Percentiles rank a stretch among this genome's conserved stretches.
phyloP scores from a whole-genome alignment of 2,329 filamentous ascomycete species.

The Pezicula radicicola region DNA sequence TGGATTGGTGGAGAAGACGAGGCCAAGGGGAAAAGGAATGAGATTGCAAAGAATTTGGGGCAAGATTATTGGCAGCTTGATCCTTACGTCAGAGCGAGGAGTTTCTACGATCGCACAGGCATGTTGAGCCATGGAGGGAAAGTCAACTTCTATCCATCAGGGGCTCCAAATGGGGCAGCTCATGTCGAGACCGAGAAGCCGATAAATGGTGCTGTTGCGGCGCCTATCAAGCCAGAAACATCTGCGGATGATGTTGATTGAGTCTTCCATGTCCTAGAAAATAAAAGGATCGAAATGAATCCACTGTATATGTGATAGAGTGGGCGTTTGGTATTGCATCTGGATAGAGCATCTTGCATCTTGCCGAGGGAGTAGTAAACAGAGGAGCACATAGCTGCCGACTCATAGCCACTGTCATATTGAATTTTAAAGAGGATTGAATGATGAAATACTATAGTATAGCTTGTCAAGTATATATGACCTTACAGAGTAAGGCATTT shows the following conservation, averaged over 20 bases:
- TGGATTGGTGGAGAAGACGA: slow-evolving; percentile 62
- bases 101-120: slow-evolving; percentile 80
- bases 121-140: slow-evolving; percentile 65
- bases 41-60: slow-evolving; percentile 60
- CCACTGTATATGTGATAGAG: neutral
- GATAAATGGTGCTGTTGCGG: neutral
- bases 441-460: too few species aligned
- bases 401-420: too few species aligned
- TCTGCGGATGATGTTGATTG: slow-evolving; percentile 27
- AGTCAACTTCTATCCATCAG: slow-evolving; percentile 61
- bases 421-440: too few species aligned
- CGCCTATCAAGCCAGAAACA: slow-evolving; percentile 12
- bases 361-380: too few species aligned
- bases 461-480: too few species aligned
- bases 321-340: neutral
- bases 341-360: neutral
- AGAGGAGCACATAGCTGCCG: too few species aligned
- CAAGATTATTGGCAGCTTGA: slow-evolving; percentile 87
- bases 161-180: slow-evolving; percentile 10
- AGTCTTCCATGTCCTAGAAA: neutral
- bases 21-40: slow-evolving; percentile 56
- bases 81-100: slow-evolving; percentile 78
- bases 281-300: neutral
- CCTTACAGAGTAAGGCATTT: too few species aligned
- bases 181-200: neutral